Conservation (phyloP, 495 filamentous ascomycete species). For the Amniculicola lignicola region DNA sequence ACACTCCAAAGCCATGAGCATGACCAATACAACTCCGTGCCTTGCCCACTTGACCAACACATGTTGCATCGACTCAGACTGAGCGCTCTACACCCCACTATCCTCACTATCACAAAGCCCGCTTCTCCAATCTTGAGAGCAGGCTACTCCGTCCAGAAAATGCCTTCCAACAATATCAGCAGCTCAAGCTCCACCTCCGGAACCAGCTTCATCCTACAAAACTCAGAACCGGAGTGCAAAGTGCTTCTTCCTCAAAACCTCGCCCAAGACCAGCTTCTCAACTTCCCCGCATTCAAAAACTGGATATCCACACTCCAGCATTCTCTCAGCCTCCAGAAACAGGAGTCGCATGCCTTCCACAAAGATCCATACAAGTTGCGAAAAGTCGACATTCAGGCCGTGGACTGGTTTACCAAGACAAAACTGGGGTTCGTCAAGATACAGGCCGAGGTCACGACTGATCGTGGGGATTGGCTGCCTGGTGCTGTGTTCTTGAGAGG, state of each 20-base stretch:
- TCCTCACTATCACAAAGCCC: too few relatives aligned
- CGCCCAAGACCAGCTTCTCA: slow-evolving; percentile 23
- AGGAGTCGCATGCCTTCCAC: slow-evolving; percentile 66
- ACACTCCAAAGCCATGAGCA: too few relatives aligned
- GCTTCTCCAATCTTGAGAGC: too few relatives aligned
- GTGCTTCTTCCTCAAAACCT: slow-evolving; percentile 18
- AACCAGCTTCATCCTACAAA: neutral
- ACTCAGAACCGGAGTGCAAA: neutral
- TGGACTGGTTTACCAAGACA: slow-evolving; percentile 64
- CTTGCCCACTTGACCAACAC: too few relatives aligned
- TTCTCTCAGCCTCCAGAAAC: slow-evolving; percentile 61
- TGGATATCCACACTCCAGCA: slow-evolving; percentile 69
- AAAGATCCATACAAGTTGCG: slow-evolving; percentile 65
- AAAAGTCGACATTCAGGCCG: slow-evolving; percentile 67
- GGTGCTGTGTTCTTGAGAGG: slow-evolving; percentile 78
- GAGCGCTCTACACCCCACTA: too few relatives aligned
- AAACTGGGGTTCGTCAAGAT: slow-evolving; percentile 78
- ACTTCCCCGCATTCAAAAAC: slow-evolving; percentile 38
- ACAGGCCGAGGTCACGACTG: slow-evolving; percentile 61
- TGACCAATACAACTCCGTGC: too few relatives aligned
- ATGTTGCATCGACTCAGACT: too few relatives aligned
- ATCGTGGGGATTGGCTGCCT: slow-evolving; percentile 62
- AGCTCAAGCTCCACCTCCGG: too few relatives aligned
- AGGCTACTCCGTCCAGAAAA: too few relatives aligned
- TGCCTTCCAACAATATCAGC: too few relatives aligned